Conservation (phyloP, 805 yeast genomes). For the Monosporozyma solicola region DNA sequence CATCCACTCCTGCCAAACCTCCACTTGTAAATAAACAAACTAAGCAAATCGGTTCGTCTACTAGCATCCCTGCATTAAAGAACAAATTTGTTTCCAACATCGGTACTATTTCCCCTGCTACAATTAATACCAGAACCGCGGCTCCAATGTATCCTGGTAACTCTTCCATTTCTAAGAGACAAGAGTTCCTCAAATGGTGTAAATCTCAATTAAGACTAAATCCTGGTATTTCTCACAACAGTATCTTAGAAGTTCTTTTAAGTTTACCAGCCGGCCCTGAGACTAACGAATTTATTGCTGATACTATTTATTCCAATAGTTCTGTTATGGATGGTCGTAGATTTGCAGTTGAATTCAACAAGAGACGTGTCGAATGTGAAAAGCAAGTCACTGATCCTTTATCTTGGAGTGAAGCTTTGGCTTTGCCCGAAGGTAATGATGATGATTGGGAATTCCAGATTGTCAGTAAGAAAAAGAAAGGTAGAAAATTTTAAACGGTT, state of each 20-base stretch:
- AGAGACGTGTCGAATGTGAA: slow-evolving; percentile 68
- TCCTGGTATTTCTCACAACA: slow-evolving; percentile 67
- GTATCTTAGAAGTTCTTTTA: slow-evolving; percentile 68
- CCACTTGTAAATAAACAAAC: neutral
- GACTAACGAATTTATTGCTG: slow-evolving; percentile 79
- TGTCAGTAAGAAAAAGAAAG: slow-evolving; percentile 48
- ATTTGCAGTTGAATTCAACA: slow-evolving; percentile 83
- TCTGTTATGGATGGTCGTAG: slow-evolving; percentile 90
- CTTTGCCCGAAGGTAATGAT: slow-evolving; percentile 33
- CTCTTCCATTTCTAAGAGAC: slow-evolving; percentile 36
- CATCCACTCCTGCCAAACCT: slow-evolving; percentile 7
- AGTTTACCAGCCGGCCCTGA: slow-evolving; percentile 71
- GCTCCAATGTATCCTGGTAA: slow-evolving; percentile 21
- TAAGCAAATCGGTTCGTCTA: slow-evolving; percentile 22
- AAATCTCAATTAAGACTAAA: slow-evolving; percentile 58
- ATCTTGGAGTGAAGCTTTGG: slow-evolving; percentile 68
- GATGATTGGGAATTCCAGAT: slow-evolving; percentile 61
- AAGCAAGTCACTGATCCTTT: slow-evolving; percentile 38
- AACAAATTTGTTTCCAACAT: slow-evolving; percentile 6
- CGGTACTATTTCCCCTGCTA: slow-evolving; percentile 1
- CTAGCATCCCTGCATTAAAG: slow-evolving; percentile 23
- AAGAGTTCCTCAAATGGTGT: slow-evolving; percentile 67
- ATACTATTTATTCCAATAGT: slow-evolving; percentile 81
- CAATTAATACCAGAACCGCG: slow-evolving; percentile 11
- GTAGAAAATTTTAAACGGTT: slow-evolving; percentile 32